phyloP scores from a whole-genome alignment of 129 eudicot genomes.

The Heracleum sosnowskyi region DNA sequence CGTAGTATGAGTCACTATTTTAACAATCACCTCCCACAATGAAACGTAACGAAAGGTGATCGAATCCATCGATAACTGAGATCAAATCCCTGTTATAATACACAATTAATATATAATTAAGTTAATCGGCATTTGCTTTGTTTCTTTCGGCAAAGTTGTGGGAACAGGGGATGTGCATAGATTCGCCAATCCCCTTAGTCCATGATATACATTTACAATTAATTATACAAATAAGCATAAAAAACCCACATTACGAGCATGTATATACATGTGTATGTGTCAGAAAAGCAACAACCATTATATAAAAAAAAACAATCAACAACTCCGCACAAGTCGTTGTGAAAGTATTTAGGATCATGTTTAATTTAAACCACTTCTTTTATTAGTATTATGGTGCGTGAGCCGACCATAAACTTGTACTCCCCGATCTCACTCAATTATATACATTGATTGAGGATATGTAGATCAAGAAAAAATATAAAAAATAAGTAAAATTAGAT shows the following conservation, averaged over 20 bases:
- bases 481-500: no score
- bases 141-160: constrained; percentile 6
- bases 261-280: background rate
- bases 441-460: no score
- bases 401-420: constrained; percentile 1
- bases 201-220: background rate
- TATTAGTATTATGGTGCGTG: background rate
- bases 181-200: background rate
- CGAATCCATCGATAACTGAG: no score
- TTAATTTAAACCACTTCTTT: background rate
- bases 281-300: constrained; percentile 3
- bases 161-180: constrained; percentile 5
- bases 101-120: background rate
- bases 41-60: no score
- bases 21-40: no score
- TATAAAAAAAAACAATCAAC: background rate
- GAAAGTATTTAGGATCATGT: background rate
- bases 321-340: background rate
- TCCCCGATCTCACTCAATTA: no score
- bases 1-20: no score
- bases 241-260: no score
- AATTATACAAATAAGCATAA: background rate
- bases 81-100: no score
- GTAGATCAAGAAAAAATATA: no score
- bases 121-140: background rate